phyloP scores from a whole-genome alignment of 306 rosid genomes.

The Lathyrus oleraceus region DNA sequence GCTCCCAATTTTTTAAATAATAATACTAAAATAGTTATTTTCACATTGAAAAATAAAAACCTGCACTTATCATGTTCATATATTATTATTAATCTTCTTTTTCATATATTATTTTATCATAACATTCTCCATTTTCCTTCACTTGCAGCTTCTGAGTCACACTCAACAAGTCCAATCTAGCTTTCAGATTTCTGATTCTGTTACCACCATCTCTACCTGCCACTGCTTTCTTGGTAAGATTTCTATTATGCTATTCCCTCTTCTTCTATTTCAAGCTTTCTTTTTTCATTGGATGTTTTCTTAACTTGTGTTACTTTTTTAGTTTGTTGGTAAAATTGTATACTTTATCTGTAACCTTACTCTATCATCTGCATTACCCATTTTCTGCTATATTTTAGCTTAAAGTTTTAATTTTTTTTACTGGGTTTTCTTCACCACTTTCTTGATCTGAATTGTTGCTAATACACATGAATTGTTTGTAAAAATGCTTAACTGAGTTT shows the following conservation, averaged over 20 bases:
- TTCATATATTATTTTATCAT: neutral
- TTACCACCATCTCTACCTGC: neutral
- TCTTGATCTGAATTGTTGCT: constrained; percentile 44
- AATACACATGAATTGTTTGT: too few relatives aligned
- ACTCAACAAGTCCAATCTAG: constrained; percentile 6
- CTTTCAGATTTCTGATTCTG: neutral
- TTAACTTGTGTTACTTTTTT: neutral
- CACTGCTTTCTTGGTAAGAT: constrained; percentile 12
- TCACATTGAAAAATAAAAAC: neutral
- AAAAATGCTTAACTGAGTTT: too few relatives aligned
- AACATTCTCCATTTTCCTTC: neutral
- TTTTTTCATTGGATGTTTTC: neutral
- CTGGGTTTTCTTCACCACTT: constrained; percentile 6
- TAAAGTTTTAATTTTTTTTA: constrained; percentile 7
- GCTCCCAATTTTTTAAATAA: neutral
- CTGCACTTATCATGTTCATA: neutral
- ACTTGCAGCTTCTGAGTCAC: constrained; percentile 8
- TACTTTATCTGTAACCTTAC: constrained; percentile 2
- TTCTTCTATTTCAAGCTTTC: constrained; percentile 30
- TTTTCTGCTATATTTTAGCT: constrained; percentile 36
- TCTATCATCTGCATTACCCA: constrained; percentile 45
- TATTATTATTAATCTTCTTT: neutral
- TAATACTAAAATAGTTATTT: neutral
- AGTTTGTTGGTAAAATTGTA: constrained; percentile 14
- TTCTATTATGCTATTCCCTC: neutral